Evolutionary conservation across 129 eudicot species (phyloP).

Genomic region (Calendula officinalis): DNA sequence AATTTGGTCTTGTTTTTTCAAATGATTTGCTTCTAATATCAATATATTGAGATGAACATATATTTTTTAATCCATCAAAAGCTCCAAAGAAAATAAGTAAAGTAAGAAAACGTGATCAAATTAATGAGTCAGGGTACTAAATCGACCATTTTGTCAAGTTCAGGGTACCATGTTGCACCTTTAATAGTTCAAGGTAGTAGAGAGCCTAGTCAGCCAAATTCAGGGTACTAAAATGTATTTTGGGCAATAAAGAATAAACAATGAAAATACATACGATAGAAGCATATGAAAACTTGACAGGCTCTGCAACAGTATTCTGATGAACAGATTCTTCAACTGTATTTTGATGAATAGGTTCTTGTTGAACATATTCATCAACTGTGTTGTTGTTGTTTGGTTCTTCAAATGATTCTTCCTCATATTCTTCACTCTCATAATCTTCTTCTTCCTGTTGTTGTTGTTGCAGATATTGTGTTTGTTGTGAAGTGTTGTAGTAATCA

Average conservation of each 20-base stretch:
- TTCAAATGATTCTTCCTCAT: constrained; percentile 56
- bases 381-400: constrained; percentile 38
- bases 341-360: constrained; percentile 29
- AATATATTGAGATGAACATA: too few species aligned
- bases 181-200: too few species aligned
- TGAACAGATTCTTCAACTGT: constrained; percentile 31
- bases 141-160: too few species aligned
- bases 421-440: constrained; percentile 44
- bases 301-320: constrained; percentile 42
- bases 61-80: too few species aligned
- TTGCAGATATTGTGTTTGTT: constrained; percentile 54
- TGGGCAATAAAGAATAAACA: not conserved
- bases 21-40: too few species aligned
- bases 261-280: constrained; percentile 57
- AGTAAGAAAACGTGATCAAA: too few species aligned
- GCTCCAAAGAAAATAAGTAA: too few species aligned
- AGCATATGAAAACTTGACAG: constrained; percentile 76
- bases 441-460: constrained; percentile 46
- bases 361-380: constrained; percentile 30
- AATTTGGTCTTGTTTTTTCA: too few species aligned
- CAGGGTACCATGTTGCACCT: too few species aligned
- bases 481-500: constrained; percentile 51
- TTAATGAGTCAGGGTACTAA: too few species aligned
- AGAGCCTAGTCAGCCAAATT: too few species aligned
- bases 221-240: too few species aligned